Evolutionary conservation across 2,329 filamentous ascomycete genomes (phyloP).

Genomic region (Paramyrothecium sp.): DNA sequence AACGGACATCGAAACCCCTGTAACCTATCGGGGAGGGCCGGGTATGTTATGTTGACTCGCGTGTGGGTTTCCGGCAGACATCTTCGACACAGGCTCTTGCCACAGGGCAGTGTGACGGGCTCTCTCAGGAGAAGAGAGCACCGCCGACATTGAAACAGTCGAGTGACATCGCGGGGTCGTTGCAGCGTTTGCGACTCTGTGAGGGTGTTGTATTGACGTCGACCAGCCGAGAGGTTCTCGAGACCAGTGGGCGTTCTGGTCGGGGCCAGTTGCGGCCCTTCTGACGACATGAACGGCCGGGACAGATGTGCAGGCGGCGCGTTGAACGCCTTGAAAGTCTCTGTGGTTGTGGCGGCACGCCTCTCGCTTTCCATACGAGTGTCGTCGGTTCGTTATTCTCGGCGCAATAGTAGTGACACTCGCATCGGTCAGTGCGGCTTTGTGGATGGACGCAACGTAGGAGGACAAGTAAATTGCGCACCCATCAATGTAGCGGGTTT

Average conservation of each 20-base stretch:
- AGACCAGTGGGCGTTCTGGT: constrained; percentile 7
- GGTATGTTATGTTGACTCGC: constrained; percentile 75
- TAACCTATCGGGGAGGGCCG: constrained; percentile 62
- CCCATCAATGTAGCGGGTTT: background rate
- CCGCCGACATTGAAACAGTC: constrained; percentile 72
- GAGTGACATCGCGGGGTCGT: constrained; percentile 42
- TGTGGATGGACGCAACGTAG: background rate
- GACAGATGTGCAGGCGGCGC: background rate
- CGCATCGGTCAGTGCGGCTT: background rate
- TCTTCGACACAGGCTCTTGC: constrained; percentile 70
- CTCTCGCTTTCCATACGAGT: background rate
- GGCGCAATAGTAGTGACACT: background rate
- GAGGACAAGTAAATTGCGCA: background rate
- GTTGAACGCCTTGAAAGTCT: background rate
- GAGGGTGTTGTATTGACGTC: background rate
- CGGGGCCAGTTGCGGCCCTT: constrained; percentile 3
- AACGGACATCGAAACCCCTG: constrained; percentile 76
- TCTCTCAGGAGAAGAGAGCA: constrained; percentile 68
- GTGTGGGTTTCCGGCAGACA: constrained; percentile 69
- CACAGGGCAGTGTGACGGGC: constrained; percentile 79
- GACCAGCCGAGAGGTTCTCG: background rate
- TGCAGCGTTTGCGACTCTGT: constrained; percentile 7
- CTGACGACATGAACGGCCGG: constrained; percentile 10
- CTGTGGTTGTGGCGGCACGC: background rate
- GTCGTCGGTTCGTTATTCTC: background rate